Conservation (phyloP, 345 rosid species). For the Gossypium ekmanianum region DNA sequence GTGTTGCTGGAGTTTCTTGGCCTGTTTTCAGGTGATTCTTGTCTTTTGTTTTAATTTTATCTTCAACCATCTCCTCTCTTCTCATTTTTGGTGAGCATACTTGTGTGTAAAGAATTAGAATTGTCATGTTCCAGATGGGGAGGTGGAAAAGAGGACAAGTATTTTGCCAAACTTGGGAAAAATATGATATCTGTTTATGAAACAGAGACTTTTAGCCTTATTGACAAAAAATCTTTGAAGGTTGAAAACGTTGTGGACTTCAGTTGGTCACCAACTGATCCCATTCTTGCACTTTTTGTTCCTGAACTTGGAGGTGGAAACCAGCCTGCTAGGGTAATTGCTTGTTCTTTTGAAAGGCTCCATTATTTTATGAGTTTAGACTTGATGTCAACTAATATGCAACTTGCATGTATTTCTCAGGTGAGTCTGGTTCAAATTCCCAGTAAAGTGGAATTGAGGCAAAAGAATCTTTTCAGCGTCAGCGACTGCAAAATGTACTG, state of each 20-base stretch:
- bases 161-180: constrained; percentile 80
- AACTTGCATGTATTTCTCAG: constrained; percentile 29
- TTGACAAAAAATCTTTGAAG: constrained; percentile 92
- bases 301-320: constrained; percentile 98
- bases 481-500: constrained; percentile 97
- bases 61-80: not conserved
- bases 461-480: constrained; percentile 89
- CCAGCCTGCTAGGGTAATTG: constrained; percentile 93
- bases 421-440: constrained; percentile 91
- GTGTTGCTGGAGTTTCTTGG: constrained; percentile 69
- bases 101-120: not conserved
- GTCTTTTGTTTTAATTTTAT: not conserved
- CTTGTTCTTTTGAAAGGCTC: not conserved
- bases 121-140: constrained; percentile 57
- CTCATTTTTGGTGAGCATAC: not conserved
- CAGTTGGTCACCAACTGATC: constrained; percentile 90
- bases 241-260: constrained; percentile 88
- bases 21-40: constrained; percentile 71
- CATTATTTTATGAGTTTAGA: not conserved
- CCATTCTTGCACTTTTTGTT: constrained; percentile 76
- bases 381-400: not conserved
- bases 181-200: constrained; percentile 85
- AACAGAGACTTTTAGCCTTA: constrained; percentile 72
- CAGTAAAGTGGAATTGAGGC: constrained; percentile 79
- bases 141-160: constrained; percentile 85